A percentile compares a stretch with the other conserved stretches of the same genome.
These are phyloP conservation scores for Tephrocybe rancida DNA, from an alignment of 768 basidiomycete species.

Conservation along the genomic window DNA sequence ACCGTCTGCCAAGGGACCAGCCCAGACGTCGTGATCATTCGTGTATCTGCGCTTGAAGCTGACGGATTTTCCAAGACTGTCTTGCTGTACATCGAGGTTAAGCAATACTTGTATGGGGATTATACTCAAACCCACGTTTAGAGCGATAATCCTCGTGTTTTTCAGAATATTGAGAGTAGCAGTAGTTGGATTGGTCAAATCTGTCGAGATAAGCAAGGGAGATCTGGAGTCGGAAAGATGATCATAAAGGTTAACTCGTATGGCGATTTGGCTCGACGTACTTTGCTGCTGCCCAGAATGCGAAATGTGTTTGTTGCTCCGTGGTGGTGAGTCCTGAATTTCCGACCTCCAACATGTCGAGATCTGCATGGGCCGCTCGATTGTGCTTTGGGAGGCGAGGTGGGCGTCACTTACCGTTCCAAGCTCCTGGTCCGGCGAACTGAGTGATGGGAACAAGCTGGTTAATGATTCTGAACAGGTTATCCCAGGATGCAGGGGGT, in stretches of 20 bases:
- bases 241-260: background rate
- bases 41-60: slow-evolving; percentile 48
- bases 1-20: slow-evolving; percentile 48
- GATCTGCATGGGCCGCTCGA: slow-evolving; percentile 30
- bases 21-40: slow-evolving; percentile 51
- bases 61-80: slow-evolving; percentile 45
- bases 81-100: slow-evolving; percentile 35
- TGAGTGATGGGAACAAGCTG: slow-evolving; percentile 52
- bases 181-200: slow-evolving; percentile 35
- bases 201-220: slow-evolving; percentile 46
- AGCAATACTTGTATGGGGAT: background rate
- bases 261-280: slow-evolving; percentile 14
- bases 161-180: slow-evolving; percentile 39
- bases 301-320: slow-evolving; percentile 51
- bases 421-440: slow-evolving; percentile 47
- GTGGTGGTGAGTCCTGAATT: slow-evolving; percentile 42
- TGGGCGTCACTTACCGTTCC: slow-evolving; percentile 34
- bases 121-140: slow-evolving; percentile 35
- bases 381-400: background rate
- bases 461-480: slow-evolving; percentile 51
- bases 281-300: slow-evolving; percentile 57
- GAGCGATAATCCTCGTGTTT: slow-evolving; percentile 42
- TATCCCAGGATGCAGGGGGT: slow-evolving; percentile 48
- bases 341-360: slow-evolving; percentile 57
- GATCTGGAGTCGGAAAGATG: slow-evolving; percentile 25